These are phyloP conservation scores for Colletotrichum sp. DNA, from an alignment of 2,329 filamentous ascomycete species.

Conservation along the genomic window DNA sequence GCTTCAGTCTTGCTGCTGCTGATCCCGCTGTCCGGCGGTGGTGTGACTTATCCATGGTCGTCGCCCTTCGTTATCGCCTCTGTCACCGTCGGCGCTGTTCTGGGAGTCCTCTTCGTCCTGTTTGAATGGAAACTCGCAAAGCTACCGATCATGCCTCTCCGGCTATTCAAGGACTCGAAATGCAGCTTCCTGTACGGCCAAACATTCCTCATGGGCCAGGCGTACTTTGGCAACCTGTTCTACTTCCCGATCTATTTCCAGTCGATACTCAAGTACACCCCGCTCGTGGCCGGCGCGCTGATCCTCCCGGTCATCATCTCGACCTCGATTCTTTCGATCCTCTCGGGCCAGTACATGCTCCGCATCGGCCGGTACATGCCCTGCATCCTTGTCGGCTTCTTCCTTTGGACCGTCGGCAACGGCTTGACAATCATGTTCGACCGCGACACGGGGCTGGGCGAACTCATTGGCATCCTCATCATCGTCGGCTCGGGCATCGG, in stretches of 20 bases:
- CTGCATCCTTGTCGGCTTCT: constrained; percentile 35
- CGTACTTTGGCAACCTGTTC: constrained; percentile 34
- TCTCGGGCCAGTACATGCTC: constrained; percentile 35
- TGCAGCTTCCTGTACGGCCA: constrained; percentile 27
- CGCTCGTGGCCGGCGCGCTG: constrained; percentile 32
- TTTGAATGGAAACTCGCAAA: constrained; percentile 32
- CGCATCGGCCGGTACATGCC: constrained; percentile 32
- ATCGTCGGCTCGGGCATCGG: constrained; percentile 39
- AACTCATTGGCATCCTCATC: constrained; percentile 34
- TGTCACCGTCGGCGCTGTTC: constrained; percentile 24
- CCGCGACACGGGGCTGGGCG: constrained; percentile 27
- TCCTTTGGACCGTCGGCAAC: constrained; percentile 38
- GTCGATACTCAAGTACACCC: constrained; percentile 30
- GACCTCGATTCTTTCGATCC: constrained; percentile 31
- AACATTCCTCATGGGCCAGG: constrained; percentile 30
- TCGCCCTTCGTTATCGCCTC: constrained; percentile 29
- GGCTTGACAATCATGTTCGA: constrained; percentile 33
- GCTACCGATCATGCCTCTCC: constrained; percentile 33
- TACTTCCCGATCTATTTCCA: constrained; percentile 37
- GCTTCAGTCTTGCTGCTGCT: constrained; percentile 29
- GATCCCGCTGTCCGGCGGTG: constrained; percentile 31
- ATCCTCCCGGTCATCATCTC: constrained; percentile 33
- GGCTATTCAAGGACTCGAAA: constrained; percentile 25
- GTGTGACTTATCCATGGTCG: constrained; percentile 29
- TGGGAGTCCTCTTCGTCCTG: constrained; percentile 27